Conservation (phyloP, 2,329 filamentous ascomycete genomes). For the Ambrosiella cleistominuta region DNA sequence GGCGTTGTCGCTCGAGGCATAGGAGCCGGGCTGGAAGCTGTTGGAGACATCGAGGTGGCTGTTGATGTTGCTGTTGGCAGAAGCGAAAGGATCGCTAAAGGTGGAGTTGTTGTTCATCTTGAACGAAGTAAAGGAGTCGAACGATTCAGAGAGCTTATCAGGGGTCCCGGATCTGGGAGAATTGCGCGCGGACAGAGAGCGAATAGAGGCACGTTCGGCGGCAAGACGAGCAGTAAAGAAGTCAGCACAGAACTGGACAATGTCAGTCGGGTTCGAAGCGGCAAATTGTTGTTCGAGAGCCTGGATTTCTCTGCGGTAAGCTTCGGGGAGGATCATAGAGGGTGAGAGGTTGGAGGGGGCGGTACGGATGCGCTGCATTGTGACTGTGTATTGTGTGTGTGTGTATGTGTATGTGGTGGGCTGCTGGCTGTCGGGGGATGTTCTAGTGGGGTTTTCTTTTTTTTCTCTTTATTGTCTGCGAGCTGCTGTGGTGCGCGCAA, state of each 20-base stretch:
- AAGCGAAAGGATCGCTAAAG: conserved; percentile 59
- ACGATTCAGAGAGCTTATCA: conserved; percentile 7
- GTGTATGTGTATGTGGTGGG: background rate
- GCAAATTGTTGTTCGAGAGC: conserved; percentile 43
- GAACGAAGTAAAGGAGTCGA: conserved; percentile 11
- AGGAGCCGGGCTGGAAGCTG: conserved; percentile 21
- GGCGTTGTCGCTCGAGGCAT: conserved; percentile 19
- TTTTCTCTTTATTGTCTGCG: no score
- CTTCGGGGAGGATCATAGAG: conserved; percentile 30
- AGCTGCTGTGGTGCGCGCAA: background rate
- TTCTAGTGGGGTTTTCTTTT: background rate
- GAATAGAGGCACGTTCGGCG: conserved; percentile 34
- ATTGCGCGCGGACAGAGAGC: conserved; percentile 10
- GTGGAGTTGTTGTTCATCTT: conserved; percentile 34
- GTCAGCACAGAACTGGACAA: conserved; percentile 54
- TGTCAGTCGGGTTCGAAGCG: conserved; percentile 41
- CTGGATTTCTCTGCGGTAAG: conserved; percentile 45
- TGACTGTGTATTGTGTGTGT: background rate
- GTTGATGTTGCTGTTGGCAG: conserved; percentile 43
- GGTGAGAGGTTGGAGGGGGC: conserved; percentile 6
- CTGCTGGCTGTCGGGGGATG: background rate
- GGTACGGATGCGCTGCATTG: conserved; percentile 7
- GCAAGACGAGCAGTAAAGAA: conserved; percentile 49
- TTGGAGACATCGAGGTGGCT: conserved; percentile 38
- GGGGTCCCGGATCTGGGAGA: conserved; percentile 12